phyloP scores from a whole-genome alignment of 768 basidiomycete genomes.

The Lyophyllum decastes region DNA sequence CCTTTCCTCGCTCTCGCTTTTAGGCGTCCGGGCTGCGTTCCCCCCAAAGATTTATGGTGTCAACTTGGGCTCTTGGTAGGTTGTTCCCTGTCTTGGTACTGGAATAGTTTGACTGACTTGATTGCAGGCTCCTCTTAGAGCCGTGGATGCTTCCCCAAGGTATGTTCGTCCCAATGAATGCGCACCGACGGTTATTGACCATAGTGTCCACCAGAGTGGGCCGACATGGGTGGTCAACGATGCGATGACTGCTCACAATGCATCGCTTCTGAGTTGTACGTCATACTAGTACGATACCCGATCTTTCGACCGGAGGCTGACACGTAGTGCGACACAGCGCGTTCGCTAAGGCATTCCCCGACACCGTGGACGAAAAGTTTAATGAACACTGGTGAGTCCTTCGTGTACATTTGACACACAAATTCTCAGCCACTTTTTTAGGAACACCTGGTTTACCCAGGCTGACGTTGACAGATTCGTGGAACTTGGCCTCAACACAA shows the following conservation, averaged over 20 bases:
- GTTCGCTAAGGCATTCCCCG: constrained; percentile 60
- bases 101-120: not conserved
- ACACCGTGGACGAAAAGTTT: constrained; percentile 58
- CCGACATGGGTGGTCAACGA: constrained; percentile 67
- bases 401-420: not conserved
- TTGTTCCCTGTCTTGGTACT: not conserved
- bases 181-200: not conserved
- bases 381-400: constrained; percentile 58
- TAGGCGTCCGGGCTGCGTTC: not conserved
- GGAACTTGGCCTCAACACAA: constrained; percentile 66
- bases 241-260: constrained; percentile 64
- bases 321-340: constrained; percentile 39
- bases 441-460: constrained; percentile 74
- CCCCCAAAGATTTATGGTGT: constrained; percentile 28
- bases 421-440: constrained; percentile 18
- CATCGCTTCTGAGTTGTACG: constrained; percentile 69
- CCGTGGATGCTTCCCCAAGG: constrained; percentile 83
- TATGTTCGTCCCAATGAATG: constrained; percentile 18
- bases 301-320: not conserved
- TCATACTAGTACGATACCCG: not conserved
- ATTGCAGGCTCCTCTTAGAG: constrained; percentile 67
- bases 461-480: constrained; percentile 56
- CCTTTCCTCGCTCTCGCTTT: not conserved
- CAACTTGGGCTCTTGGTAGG: constrained; percentile 12
- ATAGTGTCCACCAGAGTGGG: constrained; percentile 53